A percentile compares a stretch with the other conserved stretches of the same genome.
phyloP scores from a whole-genome alignment of 805 yeast species.

The Clavispora santaluciae region DNA sequence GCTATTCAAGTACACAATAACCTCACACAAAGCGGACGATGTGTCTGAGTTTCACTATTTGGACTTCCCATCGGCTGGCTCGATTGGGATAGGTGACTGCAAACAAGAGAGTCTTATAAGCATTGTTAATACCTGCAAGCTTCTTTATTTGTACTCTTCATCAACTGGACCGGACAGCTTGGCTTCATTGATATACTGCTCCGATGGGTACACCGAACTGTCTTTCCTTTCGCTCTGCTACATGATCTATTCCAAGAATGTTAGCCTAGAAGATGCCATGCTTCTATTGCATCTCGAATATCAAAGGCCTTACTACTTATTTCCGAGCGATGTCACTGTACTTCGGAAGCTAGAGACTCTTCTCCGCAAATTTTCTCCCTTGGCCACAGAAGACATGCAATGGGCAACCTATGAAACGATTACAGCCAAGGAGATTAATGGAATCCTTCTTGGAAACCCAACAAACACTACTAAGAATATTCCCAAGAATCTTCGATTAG shows the following conservation, averaged over 20 bases:
- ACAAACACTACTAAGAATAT: constrained; percentile 2
- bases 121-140: constrained; percentile 65
- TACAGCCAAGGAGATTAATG: constrained; percentile 28
- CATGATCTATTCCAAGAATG: constrained; percentile 62
- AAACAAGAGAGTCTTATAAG: constrained; percentile 57
- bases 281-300: constrained; percentile 55
- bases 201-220: constrained; percentile 91
- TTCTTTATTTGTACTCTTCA: constrained; percentile 43
- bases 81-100: constrained; percentile 70
- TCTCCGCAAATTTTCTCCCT: constrained; percentile 58
- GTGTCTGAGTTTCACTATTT: constrained; percentile 25
- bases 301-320: constrained; percentile 80
- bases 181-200: constrained; percentile 63
- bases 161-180: constrained; percentile 26
- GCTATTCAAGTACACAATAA: constrained; percentile 28
- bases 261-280: constrained; percentile 60
- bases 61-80: constrained; percentile 83
- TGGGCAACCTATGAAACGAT: constrained; percentile 32
- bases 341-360: constrained; percentile 61
- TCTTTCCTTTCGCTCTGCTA: constrained; percentile 70
- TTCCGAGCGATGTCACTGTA: constrained; percentile 67
- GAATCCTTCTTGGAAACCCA: constrained; percentile 23
- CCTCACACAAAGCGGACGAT: constrained; percentile 19
- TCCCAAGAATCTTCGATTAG: constrained; percentile 17
- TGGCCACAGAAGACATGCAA: constrained; percentile 9